Conservation (phyloP, 129 eudicot species). For the Pulicaria dysenterica region DNA sequence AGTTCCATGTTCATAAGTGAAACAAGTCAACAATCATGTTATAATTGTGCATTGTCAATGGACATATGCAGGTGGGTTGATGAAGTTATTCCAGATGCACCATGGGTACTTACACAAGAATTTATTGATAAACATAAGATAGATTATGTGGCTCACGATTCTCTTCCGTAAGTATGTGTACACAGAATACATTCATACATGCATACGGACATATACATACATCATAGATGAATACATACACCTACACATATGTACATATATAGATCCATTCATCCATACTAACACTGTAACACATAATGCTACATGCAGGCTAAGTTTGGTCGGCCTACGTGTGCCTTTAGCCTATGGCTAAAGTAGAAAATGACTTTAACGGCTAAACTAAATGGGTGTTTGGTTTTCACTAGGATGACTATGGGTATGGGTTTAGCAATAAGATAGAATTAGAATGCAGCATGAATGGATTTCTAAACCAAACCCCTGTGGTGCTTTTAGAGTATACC, state of each 20-base stretch:
- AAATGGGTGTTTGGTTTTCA: too few species aligned
- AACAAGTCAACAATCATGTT: background rate
- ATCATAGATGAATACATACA: background rate
- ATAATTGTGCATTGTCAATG: background rate
- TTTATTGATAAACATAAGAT: constrained; percentile 88
- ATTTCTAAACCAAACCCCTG: too few species aligned
- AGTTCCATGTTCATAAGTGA: background rate
- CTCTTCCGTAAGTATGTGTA: constrained; percentile 79
- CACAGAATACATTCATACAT: background rate
- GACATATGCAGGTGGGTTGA: constrained; percentile 86
- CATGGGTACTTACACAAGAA: constrained; percentile 88
- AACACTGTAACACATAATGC: too few species aligned
- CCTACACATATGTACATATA: too few species aligned
- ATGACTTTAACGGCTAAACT: constrained; percentile 1
- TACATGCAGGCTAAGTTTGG: background rate
- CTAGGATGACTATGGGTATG: too few species aligned
- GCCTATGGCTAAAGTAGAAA: background rate
- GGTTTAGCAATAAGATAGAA: too few species aligned
- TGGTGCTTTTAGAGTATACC: too few species aligned
- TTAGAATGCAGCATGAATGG: too few species aligned
- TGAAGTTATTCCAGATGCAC: constrained; percentile 98
- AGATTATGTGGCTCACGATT: constrained; percentile 94
- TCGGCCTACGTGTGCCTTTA: background rate
- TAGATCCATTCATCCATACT: too few species aligned
- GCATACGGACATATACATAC: constrained; percentile 16